These are phyloP conservation scores for Magnolia changhungtana DNA, from an alignment of 164 flowering plant species.

Conservation along the genomic window DNA sequence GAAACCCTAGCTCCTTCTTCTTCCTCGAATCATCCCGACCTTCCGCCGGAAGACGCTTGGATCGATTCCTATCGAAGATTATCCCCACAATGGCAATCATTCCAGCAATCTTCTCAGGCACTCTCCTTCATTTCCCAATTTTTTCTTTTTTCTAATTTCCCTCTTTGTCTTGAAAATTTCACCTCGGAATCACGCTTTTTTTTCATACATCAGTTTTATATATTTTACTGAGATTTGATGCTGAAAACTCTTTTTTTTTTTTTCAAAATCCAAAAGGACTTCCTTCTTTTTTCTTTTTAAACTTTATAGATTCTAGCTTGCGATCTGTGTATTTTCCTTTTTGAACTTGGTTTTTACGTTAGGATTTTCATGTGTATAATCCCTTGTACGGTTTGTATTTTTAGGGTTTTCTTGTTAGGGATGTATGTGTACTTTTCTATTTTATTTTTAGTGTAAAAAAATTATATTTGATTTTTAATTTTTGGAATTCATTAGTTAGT, in stretches of 20 bases:
- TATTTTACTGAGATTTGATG: neutral
- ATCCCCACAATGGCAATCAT: conserved; percentile 57
- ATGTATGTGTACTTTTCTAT: no score
- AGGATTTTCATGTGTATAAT: neutral
- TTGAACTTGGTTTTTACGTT: neutral
- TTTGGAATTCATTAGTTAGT: neutral
- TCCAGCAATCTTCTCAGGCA: conserved; percentile 49
- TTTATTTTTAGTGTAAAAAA: no score
- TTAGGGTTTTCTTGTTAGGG: neutral
- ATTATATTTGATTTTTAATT: no score
- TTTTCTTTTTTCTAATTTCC: neutral
- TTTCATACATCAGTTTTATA: neutral
- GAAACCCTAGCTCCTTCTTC: conserved; percentile 42
- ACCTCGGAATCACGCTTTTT: neutral
- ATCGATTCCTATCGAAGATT: conserved; percentile 33
- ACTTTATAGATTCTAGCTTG: neutral
- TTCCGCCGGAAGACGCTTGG: conserved; percentile 68
- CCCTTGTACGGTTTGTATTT: neutral
- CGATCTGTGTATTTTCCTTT: neutral
- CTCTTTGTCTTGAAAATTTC: neutral
- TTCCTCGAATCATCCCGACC: conserved; percentile 6
- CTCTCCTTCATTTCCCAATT: neutral
- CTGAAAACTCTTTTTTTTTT: neutral
- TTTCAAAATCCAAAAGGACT: neutral
- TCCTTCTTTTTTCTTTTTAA: no score